Evolutionary conservation across 345 rosid species (phyloP), one percentile per base, ranked within the genome.

Genomic region (Ceriops decandra): DNA sequence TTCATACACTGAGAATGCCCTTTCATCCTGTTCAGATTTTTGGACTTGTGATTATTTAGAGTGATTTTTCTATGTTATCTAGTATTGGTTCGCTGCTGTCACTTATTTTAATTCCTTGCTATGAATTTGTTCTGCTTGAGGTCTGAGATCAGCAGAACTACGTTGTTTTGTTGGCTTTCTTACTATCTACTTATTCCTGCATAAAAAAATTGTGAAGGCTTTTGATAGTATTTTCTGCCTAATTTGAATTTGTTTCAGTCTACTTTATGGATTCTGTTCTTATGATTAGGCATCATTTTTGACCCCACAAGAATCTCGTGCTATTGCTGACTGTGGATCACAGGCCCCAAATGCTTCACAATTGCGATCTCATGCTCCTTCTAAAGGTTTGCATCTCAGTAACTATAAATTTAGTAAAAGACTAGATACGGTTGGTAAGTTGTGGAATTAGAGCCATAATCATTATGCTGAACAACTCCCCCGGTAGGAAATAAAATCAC

Each of bases 231-330:
- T 33, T 35, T 58, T 19, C 24, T 62, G 28, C 7, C 15, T 7
- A 27, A 26, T 10, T 31, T 56, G 24, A 36, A 13, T 28, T 10
- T 15, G 31, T 33, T 51, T 46, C 52, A 51, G 36, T 42, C 21
- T 3, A 35, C 60, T 73, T 26, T 53, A 54, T 30, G n/a, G 70
- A 64, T 53, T 66, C 19, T 60, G 4, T 74, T 47, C 46, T 36
- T 81, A 62, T 66, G 30, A 26, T 62, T 62, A 93, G 97, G 95
- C 83, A 78, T 76, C 87, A 71, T 88, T 74, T 79, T 75, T 78
- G 60, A 78, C 81, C 72, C 79, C 82, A 38, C 91, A 82, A 75
- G 91, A 82, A 22, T 76, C 87, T 70, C 71, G 78, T 75, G 83
- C 68, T 59, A 67, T 77, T 75, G 77, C 84, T 66, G 89, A 87